Percentiles rank a stretch among this genome's conserved stretches.
Evolutionary conservation across 78 protist genomes (phyloP).

Genomic region (Dictyostelium capitatum): DNA sequence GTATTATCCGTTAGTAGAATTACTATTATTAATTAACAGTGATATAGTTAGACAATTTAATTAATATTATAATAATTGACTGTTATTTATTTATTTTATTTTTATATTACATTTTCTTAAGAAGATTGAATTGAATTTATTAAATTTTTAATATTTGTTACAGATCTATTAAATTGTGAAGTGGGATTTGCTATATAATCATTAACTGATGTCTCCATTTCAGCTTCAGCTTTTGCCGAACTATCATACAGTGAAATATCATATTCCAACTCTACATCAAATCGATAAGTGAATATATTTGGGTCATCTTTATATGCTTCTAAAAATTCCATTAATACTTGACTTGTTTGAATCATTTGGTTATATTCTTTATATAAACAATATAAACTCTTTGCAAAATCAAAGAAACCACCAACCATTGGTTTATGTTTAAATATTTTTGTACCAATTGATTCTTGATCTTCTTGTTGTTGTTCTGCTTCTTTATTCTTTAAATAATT

Average conservation of each 20-base stretch:
- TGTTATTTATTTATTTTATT: too few relatives aligned
- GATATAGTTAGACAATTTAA: too few relatives aligned
- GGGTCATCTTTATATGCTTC: background rate
- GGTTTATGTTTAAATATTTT: background rate
- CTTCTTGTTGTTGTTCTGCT: background rate
- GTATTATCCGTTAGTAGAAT: too few relatives aligned
- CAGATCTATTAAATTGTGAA: background rate
- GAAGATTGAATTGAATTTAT: background rate
- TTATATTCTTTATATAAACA: background rate
- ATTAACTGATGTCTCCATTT: conserved; percentile 10
- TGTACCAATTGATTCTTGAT: background rate
- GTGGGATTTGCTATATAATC: background rate
- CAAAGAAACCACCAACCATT: background rate
- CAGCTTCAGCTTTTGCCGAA: background rate
- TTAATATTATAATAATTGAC: too few relatives aligned
- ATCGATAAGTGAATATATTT: conserved; percentile 2
- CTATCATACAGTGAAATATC: background rate
- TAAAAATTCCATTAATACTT: background rate
- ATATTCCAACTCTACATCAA: background rate
- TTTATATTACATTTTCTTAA: background rate
- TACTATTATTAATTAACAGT: too few relatives aligned
- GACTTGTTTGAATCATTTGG: background rate
- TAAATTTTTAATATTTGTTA: conserved; percentile 23
- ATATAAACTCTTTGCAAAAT: background rate
- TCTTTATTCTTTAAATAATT: background rate